Evolutionary conservation across 495 filamentous ascomycete species (phyloP).

Genomic region (Neurospora tetrasperma): DNA sequence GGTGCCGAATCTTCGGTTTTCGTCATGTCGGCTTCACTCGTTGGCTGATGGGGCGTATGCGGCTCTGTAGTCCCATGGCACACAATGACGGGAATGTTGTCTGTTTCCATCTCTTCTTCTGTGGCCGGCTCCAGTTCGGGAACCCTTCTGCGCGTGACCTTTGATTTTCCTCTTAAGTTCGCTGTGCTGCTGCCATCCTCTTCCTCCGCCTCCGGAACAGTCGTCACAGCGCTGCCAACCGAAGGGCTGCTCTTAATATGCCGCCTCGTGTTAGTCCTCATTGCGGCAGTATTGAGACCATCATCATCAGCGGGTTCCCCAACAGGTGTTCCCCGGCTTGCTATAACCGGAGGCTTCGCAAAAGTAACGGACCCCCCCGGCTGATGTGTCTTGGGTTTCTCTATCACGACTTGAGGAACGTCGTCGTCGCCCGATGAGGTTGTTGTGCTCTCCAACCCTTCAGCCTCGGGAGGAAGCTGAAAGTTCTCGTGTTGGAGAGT

Average conservation of each 20-base stretch:
- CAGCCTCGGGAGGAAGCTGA: slow-evolving; percentile 87
- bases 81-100: slow-evolving; percentile 35
- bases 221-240: slow-evolving; percentile 60
- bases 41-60: slow-evolving; percentile 11
- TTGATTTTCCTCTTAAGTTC: background rate
- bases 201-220: slow-evolving; percentile 62
- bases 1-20: background rate
- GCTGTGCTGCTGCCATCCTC: slow-evolving; percentile 33
- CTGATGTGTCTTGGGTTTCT: slow-evolving; percentile 19
- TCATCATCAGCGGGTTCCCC: slow-evolving; percentile 25
- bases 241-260: slow-evolving; percentile 65
- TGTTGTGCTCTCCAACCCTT: slow-evolving; percentile 50
- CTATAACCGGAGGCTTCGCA: slow-evolving; percentile 38
- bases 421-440: slow-evolving; percentile 11
- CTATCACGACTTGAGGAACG: slow-evolving; percentile 14
- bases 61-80: slow-evolving; percentile 23
- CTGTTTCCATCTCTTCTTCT: slow-evolving; percentile 30
- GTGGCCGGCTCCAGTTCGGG: slow-evolving; percentile 14
- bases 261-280: slow-evolving; percentile 56
- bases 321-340: slow-evolving; percentile 18
- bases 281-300: slow-evolving; percentile 28
- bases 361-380: slow-evolving; percentile 23
- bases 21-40: slow-evolving; percentile 3
- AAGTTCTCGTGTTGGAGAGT: slow-evolving; percentile 90
- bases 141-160: background rate